phyloP scores from a whole-genome alignment of 2,329 filamentous ascomycete species.

The Coccinonectria pachysandricola region DNA sequence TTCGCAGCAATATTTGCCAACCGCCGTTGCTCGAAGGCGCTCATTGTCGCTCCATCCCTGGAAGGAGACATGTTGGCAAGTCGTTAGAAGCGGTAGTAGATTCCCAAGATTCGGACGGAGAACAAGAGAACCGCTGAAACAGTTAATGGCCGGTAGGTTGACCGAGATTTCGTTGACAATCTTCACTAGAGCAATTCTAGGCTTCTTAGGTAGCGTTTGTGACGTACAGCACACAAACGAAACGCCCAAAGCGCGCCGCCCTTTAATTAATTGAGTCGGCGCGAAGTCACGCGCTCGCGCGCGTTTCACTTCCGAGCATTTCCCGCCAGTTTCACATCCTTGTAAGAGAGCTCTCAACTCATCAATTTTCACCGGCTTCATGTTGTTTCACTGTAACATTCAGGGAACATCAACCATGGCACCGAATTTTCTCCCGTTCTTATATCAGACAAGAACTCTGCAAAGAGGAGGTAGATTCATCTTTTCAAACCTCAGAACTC shows the following conservation, averaged over 20 bases:
- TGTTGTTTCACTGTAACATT: not conserved
- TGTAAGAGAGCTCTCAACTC: constrained; percentile 2
- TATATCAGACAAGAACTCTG: constrained; percentile 61
- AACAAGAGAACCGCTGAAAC: not conserved
- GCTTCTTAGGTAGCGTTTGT: no score
- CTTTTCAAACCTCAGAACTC: constrained; percentile 12
- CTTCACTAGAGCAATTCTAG: no score
- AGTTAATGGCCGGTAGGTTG: not conserved
- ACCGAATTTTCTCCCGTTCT: constrained; percentile 50
- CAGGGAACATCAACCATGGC: constrained; percentile 26
- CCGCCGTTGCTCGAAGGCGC: constrained; percentile 77
- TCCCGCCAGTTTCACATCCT: constrained; percentile 5
- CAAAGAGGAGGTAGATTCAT: no score
- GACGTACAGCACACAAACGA: no score
- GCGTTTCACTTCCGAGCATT: constrained; percentile 11
- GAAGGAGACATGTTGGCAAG: constrained; percentile 33
- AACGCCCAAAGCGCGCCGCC: constrained; percentile 11
- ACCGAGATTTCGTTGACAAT: no score
- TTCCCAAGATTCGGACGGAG: not conserved
- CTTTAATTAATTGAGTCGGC: constrained; percentile 19
- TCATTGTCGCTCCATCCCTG: constrained; percentile 42
- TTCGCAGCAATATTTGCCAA: constrained; percentile 82
- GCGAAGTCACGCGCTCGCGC: constrained; percentile 23
- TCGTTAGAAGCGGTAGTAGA: not conserved
- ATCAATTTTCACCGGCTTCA: constrained; percentile 9